phyloP scores from a whole-genome alignment of 2,329 filamentous ascomycete species.

The Pseudofabraea citricarpa region DNA sequence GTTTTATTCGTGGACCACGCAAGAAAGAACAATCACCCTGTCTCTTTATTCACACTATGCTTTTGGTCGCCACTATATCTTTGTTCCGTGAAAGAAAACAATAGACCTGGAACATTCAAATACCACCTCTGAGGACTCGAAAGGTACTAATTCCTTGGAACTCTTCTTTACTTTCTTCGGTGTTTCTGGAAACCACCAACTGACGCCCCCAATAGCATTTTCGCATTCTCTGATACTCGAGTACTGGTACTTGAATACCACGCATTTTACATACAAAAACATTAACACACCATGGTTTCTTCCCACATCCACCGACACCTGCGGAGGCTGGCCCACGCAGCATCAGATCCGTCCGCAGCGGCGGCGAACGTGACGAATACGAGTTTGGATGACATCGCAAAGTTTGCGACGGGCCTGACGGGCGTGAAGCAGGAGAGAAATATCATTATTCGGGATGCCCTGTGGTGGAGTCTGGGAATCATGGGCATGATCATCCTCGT shows the following conservation, averaged over 20 bases:
- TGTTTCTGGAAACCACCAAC: neutral
- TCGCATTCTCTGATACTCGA: neutral
- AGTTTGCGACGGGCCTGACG: constrained; percentile 50
- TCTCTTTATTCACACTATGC: constrained; percentile 14
- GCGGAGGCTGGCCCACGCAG: neutral
- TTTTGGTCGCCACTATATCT: constrained; percentile 9
- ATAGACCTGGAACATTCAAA: constrained; percentile 9
- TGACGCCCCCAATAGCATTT: neutral
- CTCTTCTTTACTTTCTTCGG: neutral
- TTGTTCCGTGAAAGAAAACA: constrained; percentile 14
- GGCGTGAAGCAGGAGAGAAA: constrained; percentile 58
- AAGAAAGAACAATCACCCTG: neutral
- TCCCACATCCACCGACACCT: constrained; percentile 1
- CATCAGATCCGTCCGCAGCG: constrained; percentile 1
- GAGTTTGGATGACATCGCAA: constrained; percentile 35
- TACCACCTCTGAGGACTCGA: no score
- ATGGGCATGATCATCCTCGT: constrained; percentile 48
- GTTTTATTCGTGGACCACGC: constrained; percentile 4
- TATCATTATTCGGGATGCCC: constrained; percentile 47
- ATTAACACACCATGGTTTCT: constrained; percentile 7
- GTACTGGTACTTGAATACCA: no score
- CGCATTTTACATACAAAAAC: no score
- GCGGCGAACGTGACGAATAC: constrained; percentile 8
- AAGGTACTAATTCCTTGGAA: neutral
- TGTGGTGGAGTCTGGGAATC: constrained; percentile 58